Percentiles rank a stretch among this genome's conserved stretches.
Conservation (phyloP, 2,329 filamentous ascomycete species). For the Fusarium liriodendri region DNA sequence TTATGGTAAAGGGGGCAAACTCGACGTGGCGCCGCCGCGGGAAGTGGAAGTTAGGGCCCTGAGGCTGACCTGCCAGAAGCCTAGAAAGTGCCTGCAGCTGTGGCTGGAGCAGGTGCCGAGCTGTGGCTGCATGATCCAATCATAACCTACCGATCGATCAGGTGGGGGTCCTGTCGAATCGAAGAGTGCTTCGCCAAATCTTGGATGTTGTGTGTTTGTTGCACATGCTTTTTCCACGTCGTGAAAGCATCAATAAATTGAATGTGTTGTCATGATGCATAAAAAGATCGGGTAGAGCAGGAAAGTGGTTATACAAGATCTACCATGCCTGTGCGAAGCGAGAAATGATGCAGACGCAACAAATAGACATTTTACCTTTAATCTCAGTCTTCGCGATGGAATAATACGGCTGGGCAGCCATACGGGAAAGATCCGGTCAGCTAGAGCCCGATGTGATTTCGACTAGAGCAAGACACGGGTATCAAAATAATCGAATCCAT, state of each 20-base stretch:
- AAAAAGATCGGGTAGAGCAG: conserved; percentile 9
- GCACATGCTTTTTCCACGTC: not conserved
- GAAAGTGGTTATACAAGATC: not conserved
- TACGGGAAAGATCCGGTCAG: conserved; percentile 29
- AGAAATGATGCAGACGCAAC: not conserved
- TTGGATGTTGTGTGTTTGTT: not conserved
- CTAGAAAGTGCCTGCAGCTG: conserved; percentile 16
- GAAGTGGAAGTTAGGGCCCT: not conserved
- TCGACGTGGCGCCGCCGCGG: conserved; percentile 2
- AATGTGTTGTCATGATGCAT: not conserved
- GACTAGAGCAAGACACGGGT: not conserved
- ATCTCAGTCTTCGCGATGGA: not conserved
- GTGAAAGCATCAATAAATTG: not conserved
- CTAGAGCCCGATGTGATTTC: not conserved
- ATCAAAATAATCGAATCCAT: not conserved
- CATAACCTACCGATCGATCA: conserved; percentile 8
- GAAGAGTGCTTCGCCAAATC: not conserved
- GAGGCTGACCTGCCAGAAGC: not conserved
- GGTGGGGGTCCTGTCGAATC: not conserved
- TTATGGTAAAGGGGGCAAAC: not conserved
- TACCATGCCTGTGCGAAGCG: not conserved
- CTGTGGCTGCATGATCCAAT: conserved; percentile 36
- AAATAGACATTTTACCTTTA: not conserved
- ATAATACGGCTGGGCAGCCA: not conserved
- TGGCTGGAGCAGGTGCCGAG: conserved; percentile 25